These are phyloP conservation scores for Fusarium paranaense DNA, from an alignment of 2,329 filamentous ascomycete species.

Conservation along the genomic window DNA sequence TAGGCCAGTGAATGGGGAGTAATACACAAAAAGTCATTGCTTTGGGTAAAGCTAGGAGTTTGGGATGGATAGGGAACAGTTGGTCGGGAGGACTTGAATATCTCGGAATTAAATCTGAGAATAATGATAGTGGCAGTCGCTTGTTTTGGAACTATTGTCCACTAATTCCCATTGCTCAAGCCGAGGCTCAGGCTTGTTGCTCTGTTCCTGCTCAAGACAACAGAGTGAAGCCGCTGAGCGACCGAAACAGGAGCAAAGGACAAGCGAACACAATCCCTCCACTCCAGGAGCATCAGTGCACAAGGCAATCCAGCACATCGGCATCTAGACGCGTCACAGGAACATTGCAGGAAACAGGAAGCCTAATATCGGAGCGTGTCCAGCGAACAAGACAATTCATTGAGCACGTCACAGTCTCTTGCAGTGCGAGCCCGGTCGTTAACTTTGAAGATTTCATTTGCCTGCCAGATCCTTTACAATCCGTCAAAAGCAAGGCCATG, in stretches of 20 bases:
- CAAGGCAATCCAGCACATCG: not conserved
- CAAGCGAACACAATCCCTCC: not conserved
- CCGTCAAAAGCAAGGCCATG: conserved; percentile 63
- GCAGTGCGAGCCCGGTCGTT: conserved; percentile 42
- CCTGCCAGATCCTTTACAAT: conserved; percentile 63
- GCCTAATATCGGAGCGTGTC: conserved; percentile 20
- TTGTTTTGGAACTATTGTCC: not conserved
- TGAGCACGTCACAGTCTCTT: conserved; percentile 38
- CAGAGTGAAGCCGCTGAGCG: not conserved
- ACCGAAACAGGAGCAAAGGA: not conserved
- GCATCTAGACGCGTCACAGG: conserved; percentile 3
- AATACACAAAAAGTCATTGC: not conserved
- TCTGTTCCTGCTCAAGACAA: not conserved
- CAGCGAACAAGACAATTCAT: conserved; percentile 40
- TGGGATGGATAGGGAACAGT: not conserved
- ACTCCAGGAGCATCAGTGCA: not conserved
- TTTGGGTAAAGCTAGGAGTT: conserved; percentile 11
- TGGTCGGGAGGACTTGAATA: not conserved
- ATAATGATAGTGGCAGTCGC: not conserved
- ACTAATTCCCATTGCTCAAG: not conserved
- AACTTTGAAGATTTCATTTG: conserved; percentile 64
- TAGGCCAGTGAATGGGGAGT: not conserved
- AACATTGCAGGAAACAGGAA: not conserved
- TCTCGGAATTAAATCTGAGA: not conserved
- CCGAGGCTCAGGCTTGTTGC: not conserved